Evolutionary conservation across 495 filamentous ascomycete species (phyloP).

Genomic region (Lasiosphaeria ovina): DNA sequence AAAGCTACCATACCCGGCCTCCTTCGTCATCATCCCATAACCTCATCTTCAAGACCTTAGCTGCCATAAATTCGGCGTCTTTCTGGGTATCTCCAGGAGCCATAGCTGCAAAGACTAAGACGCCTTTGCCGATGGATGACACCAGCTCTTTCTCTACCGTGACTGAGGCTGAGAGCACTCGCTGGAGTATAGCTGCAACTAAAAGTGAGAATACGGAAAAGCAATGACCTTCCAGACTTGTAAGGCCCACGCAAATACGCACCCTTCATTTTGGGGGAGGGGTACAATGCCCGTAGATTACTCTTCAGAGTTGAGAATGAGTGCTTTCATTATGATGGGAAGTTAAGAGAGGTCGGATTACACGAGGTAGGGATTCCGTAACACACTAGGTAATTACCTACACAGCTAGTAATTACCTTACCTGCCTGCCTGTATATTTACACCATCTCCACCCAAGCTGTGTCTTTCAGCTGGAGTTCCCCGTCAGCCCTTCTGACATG

Average conservation of each 20-base stretch:
- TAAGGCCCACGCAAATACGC: conserved; percentile 1
- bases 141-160: conserved; percentile 90
- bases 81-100: conserved; percentile 87
- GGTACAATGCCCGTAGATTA: background rate
- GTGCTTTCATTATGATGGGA: no score
- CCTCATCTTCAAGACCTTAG: conserved; percentile 83
- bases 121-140: conserved; percentile 83
- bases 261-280: conserved; percentile 30
- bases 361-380: no score
- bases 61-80: conserved; percentile 78
- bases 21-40: conserved; percentile 82
- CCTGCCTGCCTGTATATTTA: no score
- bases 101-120: conserved; percentile 89
- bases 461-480: no score
- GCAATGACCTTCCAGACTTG: background rate
- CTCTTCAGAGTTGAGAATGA: background rate
- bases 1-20: conserved; percentile 45
- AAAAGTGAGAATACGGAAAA: background rate
- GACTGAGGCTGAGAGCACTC: conserved; percentile 96
- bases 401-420: no score
- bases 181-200: conserved; percentile 79
- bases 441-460: no score
- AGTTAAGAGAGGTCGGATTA: no score
- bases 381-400: no score
- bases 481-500: no score